These are phyloP conservation scores for Leccinum angustisporum DNA, from an alignment of 1,284 basidiomycete genomes.

Conservation along the genomic window DNA sequence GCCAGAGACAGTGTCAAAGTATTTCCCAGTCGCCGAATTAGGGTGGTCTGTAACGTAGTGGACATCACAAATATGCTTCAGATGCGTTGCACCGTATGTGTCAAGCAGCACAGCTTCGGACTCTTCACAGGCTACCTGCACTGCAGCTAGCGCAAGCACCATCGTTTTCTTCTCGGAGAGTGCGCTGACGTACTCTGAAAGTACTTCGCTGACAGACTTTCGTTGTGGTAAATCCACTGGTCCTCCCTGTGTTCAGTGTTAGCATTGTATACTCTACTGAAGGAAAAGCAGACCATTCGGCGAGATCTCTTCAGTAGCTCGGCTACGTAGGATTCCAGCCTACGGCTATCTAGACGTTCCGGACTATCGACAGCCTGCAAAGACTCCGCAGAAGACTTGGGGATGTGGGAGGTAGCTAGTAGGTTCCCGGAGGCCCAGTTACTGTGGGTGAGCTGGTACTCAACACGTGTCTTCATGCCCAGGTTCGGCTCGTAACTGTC, in stretches of 20 bases:
- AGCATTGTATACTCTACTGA: background rate
- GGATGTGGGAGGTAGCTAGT: background rate
- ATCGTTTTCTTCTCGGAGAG: background rate
- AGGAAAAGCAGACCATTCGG: background rate
- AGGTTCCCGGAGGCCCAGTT: background rate
- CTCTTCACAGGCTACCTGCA: background rate
- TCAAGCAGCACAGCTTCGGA: background rate
- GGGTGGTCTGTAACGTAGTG: background rate
- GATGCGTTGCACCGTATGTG: background rate
- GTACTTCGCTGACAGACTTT: background rate
- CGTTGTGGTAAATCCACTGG: background rate
- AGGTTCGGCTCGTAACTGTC: background rate
- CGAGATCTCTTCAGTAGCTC: background rate
- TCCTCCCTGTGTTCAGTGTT: background rate
- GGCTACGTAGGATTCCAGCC: background rate
- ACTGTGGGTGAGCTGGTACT: background rate
- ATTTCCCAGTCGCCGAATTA: background rate
- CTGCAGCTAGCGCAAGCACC: background rate
- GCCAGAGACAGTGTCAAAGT: background rate
- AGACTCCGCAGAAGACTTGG: background rate
- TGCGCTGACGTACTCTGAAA: background rate
- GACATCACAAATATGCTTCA: background rate
- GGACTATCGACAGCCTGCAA: too few relatives aligned
- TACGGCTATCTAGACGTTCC: background rate
- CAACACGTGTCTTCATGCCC: background rate